Evolutionary conservation across 2,329 filamentous ascomycete genomes (phyloP), one percentile per base, ranked within the genome.

Genomic region (Penicillium rolfsii): DNA sequence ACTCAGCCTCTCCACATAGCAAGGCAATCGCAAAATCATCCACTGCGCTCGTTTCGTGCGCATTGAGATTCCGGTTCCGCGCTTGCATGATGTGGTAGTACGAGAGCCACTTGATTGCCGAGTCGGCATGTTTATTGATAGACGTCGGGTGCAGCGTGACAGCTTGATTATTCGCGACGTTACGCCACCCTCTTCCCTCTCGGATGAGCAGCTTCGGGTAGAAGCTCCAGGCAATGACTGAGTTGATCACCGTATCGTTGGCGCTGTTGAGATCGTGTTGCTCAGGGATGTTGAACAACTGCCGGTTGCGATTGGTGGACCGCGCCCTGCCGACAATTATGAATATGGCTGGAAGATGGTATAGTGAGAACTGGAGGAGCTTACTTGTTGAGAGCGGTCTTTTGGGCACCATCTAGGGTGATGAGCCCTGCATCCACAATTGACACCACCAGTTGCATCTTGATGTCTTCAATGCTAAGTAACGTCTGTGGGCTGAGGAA

Each of bases 71-170:
- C 81, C 84, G 85, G 84, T 88, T 91, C 79, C 81, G 93, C 2
- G 90, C 90, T 76, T 97, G 93, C 91, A 98, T 96, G 65, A 98
- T 97, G 74, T 96, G 91, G 79, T 98, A 98, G 76, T 97, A 99
- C 0, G 91, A 95, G 48, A 99, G 80, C 87, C 91, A 98, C 71
- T 88, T 89, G 41, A 93, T 80, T 43, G 72, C 65, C 1, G 64
- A 43, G n/a, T 77, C 75, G 5, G 73, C 65, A 11, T 83, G 85
- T 72, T 93, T 93, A 76, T 98, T 98, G 66, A 99, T 91, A 1
- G 92, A 96, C 0, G 89, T 91, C 0, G 93, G 91, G 67, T 96
- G 92, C 22, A 99, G 81, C 59, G 88, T 92, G 68, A 99, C 93
- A 48, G 86, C 85, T 76, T 98, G 94, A 74, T 96, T 97, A 79